A percentile compares a stretch with the other conserved stretches of the same genome.
Conservation (phyloP, 768 basidiomycete species). For the Sistotremastrum suecicum region DNA sequence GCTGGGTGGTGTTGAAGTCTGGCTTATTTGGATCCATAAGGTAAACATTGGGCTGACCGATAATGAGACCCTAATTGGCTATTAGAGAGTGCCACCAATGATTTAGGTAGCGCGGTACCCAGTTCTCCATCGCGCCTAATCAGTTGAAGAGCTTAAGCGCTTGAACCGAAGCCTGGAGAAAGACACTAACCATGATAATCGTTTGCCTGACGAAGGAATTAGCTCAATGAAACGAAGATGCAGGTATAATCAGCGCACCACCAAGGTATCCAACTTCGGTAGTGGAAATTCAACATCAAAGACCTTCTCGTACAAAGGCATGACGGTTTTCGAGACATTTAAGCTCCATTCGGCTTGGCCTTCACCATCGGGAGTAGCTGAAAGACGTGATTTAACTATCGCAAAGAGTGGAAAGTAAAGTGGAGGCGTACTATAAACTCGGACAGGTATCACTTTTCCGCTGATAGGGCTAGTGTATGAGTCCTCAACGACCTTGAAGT, state of each 20-base stretch:
- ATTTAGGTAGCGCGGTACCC: conserved; percentile 25
- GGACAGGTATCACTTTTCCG: conserved; percentile 66
- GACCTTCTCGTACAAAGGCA: conserved; percentile 85
- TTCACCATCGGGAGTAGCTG: conserved; percentile 72
- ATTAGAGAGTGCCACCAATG: background rate
- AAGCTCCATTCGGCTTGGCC: conserved; percentile 77
- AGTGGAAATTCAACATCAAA: conserved; percentile 89
- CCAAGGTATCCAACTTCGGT: conserved; percentile 88
- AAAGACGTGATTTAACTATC: background rate
- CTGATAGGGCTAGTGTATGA: conserved; percentile 70
- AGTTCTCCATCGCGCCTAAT: conserved; percentile 84
- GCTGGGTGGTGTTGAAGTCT: conserved; percentile 61
- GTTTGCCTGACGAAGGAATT: conserved; percentile 30
- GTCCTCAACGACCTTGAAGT: conserved; percentile 59
- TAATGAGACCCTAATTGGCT: conserved; percentile 56
- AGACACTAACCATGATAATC: conserved; percentile 71
- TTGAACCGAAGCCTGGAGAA: too few relatives aligned
- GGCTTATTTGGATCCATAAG: conserved; percentile 65
- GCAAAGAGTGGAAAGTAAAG: too few relatives aligned
- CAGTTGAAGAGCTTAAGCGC: background rate
- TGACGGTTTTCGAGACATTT: conserved; percentile 66
- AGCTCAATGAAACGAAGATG: too few relatives aligned
- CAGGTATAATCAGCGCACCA: conserved; percentile 22
- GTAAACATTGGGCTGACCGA: conserved; percentile 74
- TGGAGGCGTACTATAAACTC: conserved; percentile 53